Base-by-base conservation (phyloP, 2,329 filamentous ascomycete species). In the Epichloe gansuensis region DNA sequence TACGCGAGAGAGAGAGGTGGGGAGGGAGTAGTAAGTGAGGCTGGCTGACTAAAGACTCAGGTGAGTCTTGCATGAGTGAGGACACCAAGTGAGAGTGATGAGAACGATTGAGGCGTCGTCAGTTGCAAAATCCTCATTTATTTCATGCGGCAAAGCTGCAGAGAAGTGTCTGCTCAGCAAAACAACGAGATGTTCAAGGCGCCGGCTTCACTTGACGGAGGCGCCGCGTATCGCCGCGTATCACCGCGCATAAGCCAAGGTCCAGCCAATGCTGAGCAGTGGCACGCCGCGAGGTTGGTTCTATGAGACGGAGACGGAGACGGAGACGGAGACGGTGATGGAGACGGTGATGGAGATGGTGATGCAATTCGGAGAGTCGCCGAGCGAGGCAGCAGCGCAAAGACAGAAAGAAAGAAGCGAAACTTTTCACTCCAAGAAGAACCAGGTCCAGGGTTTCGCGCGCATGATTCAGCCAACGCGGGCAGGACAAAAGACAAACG, bases 401-500 rank as follows among this genome's bases (percentile, higher is more conserved):
- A 38, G 13, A 48, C 13, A n/a, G 38, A 39, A 15, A n/a, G 38
- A 39, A 15, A n/a, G 34, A 13, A 15, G 42, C 11, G 49, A 21
- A 44, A 52, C 47, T 41, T 50, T 41, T 41, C 48, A 44, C 42
- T 31, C 11, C 37, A 23, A 31, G 15, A 8, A 23, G 13, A 17
- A 17, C 6, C 21, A 28, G n/a, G 23, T 17, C 21, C 38, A 47
- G 6, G 28, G 3, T 25, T 39, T 48, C 43, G 41, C 35, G 43
- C 52, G 23, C 44, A 46, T 34, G 42, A 3, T 42, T 9, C 34
- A 25, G 28, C 13, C 28, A 25, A 13, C 31, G 31, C 13, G 49
- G 23, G n/a, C 46, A 47, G 46, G 39, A 43, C 53, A 54, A 21
- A 45, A 51, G 21, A 53, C 52, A 52, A 57, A 46, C 31, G 47